Base-by-base conservation (phyloP, 2,329 filamentous ascomycete species). In the Penicillium sp. region DNA sequence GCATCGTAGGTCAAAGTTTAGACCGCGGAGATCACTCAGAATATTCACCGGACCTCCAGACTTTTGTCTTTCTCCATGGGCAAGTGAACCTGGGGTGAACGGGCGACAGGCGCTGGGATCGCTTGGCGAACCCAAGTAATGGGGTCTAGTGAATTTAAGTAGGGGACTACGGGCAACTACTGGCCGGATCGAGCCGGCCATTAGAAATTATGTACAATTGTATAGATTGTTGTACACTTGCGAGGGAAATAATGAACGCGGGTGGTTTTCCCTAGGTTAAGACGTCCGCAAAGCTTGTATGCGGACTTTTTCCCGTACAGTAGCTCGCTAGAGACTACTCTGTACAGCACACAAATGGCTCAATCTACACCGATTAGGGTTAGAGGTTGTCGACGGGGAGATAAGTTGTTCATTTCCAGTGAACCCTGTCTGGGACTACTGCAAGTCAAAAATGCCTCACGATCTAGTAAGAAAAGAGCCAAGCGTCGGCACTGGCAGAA, bases 401-500 rank as follows among this genome's bases (percentile, higher is more conserved):
- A 24, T 43, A 43, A 22, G 19, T n/a, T 16, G 42, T 42, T 29
- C 37, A 21, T 31, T 44, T 49, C 19, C 26, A 33, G 33, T 55
- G 56, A 61, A 60, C 29, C 49, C 55, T 49, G 42, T 45, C 27
- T 33, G 54, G 37, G 35, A 45, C 47, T 51, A 55, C 46, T 55
- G 53, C 53, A 55, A 50, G 54, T 47, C 39, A 61, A 70, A 71
- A 71, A 71, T 71, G 68, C 69, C 69, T 71, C 69, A 71, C 67
- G 68, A 71, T 70, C 54, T 14, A 26, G 16, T 7, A 16, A 21
- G n/a, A 29, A 22, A 42, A 42, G 3, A 11, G 39, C 39, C 11
- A 42, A 19, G 35, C 35, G 39, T 47, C 42, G 54, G 39, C 54
- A 44, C 50, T 46, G 42, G 39, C 42, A 29, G 39, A 19, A 26